Conservation (phyloP, 1,284 basidiomycete genomes). For the Ustanciosporium gigantosporum region DNA sequence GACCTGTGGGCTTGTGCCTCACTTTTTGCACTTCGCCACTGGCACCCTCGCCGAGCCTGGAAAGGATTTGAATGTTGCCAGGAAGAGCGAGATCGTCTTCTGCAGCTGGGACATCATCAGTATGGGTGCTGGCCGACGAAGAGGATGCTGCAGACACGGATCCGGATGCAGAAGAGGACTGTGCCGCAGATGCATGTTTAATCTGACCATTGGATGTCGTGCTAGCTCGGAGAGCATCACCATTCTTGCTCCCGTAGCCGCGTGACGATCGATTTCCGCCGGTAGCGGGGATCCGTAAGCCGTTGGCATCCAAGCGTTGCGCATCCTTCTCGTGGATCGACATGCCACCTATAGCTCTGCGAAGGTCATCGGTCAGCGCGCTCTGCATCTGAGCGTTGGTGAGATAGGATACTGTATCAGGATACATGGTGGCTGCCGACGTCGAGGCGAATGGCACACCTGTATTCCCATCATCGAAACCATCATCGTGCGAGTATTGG, state of each 20-base stretch:
- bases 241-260: constrained; percentile 29
- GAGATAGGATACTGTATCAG: constrained; percentile 45
- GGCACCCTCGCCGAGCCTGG: constrained; percentile 86
- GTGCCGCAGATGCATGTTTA: constrained; percentile 6
- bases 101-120: neutral
- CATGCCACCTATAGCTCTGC: constrained; percentile 50
- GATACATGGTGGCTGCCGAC: constrained; percentile 46
- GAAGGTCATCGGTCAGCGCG: constrained; percentile 50
- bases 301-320: constrained; percentile 27
- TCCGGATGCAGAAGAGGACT: constrained; percentile 6
- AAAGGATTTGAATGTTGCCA: constrained; percentile 72
- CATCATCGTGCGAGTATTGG: constrained; percentile 28
- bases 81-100: constrained; percentile 42
- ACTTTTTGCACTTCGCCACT: constrained; percentile 95
- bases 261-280: constrained; percentile 24
- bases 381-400: constrained; percentile 38
- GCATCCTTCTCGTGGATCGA: constrained; percentile 33
- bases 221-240: neutral
- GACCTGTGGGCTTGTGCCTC: constrained; percentile 73
- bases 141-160: neutral
- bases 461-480: constrained; percentile 40
- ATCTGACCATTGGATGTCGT: neutral
- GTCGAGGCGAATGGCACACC: constrained; percentile 19
- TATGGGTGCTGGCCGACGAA: neutral
- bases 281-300: constrained; percentile 27